Percentiles rank a stretch among this genome's conserved stretches.
Conservation (phyloP, 2,329 filamentous ascomycete genomes). For the Aureobasidium sp. region DNA sequence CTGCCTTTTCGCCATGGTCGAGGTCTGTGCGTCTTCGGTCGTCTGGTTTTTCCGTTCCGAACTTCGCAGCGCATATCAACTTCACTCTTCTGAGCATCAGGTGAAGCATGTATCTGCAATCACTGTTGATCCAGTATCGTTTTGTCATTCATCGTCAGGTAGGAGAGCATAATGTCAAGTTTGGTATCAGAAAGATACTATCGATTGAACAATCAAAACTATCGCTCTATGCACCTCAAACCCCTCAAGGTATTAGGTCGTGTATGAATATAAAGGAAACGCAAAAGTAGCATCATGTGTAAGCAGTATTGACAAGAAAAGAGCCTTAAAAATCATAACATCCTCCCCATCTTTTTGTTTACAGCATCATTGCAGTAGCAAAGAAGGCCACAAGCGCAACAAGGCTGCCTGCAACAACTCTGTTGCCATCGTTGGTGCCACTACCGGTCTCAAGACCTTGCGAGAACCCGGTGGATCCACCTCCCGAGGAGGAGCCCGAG, state of each 20-base stretch:
- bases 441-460: slow-evolving; percentile 24
- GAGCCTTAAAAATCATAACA: background rate
- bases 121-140: background rate
- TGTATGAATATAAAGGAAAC: background rate
- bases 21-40: background rate
- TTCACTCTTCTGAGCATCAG: background rate
- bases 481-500: slow-evolving; percentile 20
- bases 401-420: slow-evolving; percentile 29
- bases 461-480: slow-evolving; percentile 18
- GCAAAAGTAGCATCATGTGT: background rate
- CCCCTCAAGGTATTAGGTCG: background rate
- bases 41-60: background rate
- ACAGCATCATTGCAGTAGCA: slow-evolving; percentile 29
- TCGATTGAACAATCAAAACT: background rate
- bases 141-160: too few species aligned
- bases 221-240: slow-evolving; percentile 2
- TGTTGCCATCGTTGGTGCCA: slow-evolving; percentile 22
- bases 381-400: slow-evolving; percentile 32
- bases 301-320: slow-evolving; percentile 11
- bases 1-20: background rate
- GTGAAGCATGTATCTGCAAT: background rate
- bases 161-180: background rate
- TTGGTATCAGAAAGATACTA: background rate
- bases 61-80: background rate
- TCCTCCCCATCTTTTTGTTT: background rate